These are phyloP conservation scores for Nannizziopsis arthrosporioides DNA, from an alignment of 2,329 filamentous ascomycete genomes.

Conservation along the genomic window DNA sequence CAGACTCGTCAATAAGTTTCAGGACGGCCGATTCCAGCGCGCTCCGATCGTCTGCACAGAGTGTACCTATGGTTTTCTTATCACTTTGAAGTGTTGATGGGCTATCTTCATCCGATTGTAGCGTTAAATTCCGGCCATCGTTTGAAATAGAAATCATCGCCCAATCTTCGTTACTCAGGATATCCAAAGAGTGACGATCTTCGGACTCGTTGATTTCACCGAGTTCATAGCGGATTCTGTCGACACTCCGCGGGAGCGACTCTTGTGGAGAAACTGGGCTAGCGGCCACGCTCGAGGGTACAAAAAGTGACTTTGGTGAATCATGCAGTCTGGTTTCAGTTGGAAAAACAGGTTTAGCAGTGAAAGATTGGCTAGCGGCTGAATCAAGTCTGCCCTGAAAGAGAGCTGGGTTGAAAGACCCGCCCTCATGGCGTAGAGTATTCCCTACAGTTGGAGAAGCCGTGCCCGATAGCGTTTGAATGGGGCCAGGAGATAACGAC, in stretches of 20 bases:
- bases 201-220: constrained; percentile 29
- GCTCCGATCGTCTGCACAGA: constrained; percentile 63
- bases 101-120: constrained; percentile 1
- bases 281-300: constrained; percentile 11
- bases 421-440: constrained; percentile 17
- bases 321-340: constrained; percentile 22
- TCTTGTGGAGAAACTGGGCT: constrained; percentile 18
- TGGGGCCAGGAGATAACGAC: constrained; percentile 15
- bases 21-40: constrained; percentile 68
- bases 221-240: constrained; percentile 33
- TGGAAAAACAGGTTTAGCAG: constrained; percentile 22
- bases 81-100: background rate
- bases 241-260: constrained; percentile 25
- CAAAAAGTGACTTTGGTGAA: constrained; percentile 14
- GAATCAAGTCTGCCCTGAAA: constrained; percentile 24
- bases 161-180: constrained; percentile 76
- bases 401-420: constrained; percentile 24
- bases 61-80: background rate
- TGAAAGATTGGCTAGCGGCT: constrained; percentile 19
- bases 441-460: constrained; percentile 20
- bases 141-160: constrained; percentile 66
- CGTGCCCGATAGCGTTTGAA: constrained; percentile 21
- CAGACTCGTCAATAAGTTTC: constrained; percentile 70
- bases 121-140: constrained; percentile 45
- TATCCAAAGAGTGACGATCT: constrained; percentile 48